Evolutionary conservation across 805 yeast genomes (phyloP).

Genomic region (Clavispora santaluciae): DNA sequence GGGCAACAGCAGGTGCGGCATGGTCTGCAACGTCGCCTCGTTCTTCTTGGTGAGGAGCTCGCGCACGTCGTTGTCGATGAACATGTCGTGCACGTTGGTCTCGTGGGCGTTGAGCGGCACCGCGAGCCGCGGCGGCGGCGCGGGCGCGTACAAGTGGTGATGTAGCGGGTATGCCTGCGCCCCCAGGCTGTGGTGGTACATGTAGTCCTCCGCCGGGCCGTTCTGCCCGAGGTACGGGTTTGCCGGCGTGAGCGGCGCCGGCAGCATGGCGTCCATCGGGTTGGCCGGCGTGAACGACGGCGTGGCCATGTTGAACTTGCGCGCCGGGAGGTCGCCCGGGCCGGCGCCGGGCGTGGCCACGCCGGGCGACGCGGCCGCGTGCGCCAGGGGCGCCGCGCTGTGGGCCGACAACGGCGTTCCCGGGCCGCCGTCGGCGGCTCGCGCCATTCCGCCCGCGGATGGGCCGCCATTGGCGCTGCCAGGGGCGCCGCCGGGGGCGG

Average conservation of each 20-base stretch:
- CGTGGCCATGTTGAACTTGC: conserved; percentile 35
- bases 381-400: no score
- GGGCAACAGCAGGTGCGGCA: conserved; percentile 47
- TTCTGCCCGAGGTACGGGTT: conserved; percentile 4
- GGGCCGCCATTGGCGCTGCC: no score
- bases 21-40: conserved; percentile 71
- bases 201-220: conserved; percentile 12
- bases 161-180: conserved; percentile 49
- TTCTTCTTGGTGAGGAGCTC: conserved; percentile 67
- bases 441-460: no score
- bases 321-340: conserved; percentile 1
- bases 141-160: conserved; percentile 86
- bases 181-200: conserved; percentile 10
- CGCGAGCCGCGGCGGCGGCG: conserved; percentile 70
- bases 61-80: conserved; percentile 68
- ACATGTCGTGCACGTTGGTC: conserved; percentile 62
- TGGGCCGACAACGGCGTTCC: no score
- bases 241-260: conserved; percentile 3
- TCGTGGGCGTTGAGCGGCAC: conserved; percentile 65
- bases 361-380: no score
- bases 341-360: no score
- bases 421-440: no score
- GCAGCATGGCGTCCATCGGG: background rate
- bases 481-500: no score
- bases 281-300: conserved; percentile 36